phyloP scores from a whole-genome alignment of 768 basidiomycete genomes.

The Boletellus ananiceps region DNA sequence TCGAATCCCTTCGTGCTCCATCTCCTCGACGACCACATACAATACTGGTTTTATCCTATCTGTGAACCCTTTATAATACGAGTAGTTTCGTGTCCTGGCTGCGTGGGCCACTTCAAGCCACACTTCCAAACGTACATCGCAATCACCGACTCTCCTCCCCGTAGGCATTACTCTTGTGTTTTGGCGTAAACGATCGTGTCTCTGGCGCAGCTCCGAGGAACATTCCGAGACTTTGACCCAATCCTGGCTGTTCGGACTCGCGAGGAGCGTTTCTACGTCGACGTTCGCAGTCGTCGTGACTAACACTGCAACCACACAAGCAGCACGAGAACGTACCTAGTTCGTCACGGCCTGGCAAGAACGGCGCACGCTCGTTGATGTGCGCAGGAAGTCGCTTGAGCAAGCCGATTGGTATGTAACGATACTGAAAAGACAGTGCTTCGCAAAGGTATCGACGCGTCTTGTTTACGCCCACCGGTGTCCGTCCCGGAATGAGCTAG shows the following conservation, averaged over 20 bases:
- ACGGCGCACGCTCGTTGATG: constrained; percentile 89
- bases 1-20: no score
- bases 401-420: constrained; percentile 92
- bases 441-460: constrained; percentile 93
- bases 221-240: constrained; percentile 97
- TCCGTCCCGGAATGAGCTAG: constrained; percentile 83
- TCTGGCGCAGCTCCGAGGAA: constrained; percentile 87
- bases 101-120: not conserved
- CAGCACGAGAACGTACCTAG: constrained; percentile 51
- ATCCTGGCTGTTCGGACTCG: constrained; percentile 72
- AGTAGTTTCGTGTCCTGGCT: no score
- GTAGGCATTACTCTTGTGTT: constrained; percentile 89
- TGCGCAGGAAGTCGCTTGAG: constrained; percentile 74
- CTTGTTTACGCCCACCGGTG: constrained; percentile 84
- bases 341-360: constrained; percentile 83
- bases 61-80: no score
- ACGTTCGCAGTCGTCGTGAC: not conserved
- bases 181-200: constrained; percentile 81
- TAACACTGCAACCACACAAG: not conserved
- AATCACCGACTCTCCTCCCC: constrained; percentile 51
- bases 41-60: no score
- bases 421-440: constrained; percentile 92
- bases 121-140: not conserved
- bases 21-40: no score
- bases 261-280: constrained; percentile 86